Base-by-base conservation (phyloP, 306 rosid species). In the Sechiopsis laciniata region DNA sequence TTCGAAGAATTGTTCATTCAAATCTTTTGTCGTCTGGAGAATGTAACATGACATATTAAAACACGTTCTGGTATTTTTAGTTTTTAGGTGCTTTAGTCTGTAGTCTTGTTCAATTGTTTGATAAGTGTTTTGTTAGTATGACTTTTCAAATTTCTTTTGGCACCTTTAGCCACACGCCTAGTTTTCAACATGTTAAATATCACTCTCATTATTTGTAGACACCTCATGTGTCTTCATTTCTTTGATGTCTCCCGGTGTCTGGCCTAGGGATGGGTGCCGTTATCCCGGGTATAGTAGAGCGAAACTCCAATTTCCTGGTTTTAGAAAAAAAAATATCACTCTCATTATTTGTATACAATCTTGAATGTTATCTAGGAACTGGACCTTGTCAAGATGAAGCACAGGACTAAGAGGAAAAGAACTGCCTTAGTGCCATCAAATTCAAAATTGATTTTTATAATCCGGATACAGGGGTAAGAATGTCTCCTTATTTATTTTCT, bases 391-490 rank as follows among this genome's bases (percentile, higher is more conserved):
- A 84, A 88, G 45, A 75, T 88, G 97, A 90, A 87, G 58, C 85
- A 79, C 16, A 88, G 98, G 82, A 65, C 73, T 40, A 90, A 90
- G 86, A 84, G 90, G 78, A 93, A 82, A 75, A 83, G 82, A 24
- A 72, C 87, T 0, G 76, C 74, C 1, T 12, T 46, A 3, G 52
- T 56, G 69, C 37, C 72, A 54, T 35, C 90, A 54, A 48, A 37
- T 46, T 78, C 91, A 10, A 78, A 83, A 80, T 80, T 87, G 55
- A 85, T 90, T 50, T 54, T 93, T 37, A 74, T 93, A 50, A 66
- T 90, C 64, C 90, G 94, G 76, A 84, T 93, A 54, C 87, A 88
- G 51, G 97, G 98, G 98, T 87, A 37, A 19, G 83, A n/a, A 50
- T 80, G 35, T 48, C 57, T 29, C 11, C 12, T 20, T 57, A 62